A percentile compares a stretch with the other conserved stretches of the same genome.
Evolutionary conservation across 2,329 filamentous ascomycete species (phyloP).

Genomic region (Madurella fahalii): DNA sequence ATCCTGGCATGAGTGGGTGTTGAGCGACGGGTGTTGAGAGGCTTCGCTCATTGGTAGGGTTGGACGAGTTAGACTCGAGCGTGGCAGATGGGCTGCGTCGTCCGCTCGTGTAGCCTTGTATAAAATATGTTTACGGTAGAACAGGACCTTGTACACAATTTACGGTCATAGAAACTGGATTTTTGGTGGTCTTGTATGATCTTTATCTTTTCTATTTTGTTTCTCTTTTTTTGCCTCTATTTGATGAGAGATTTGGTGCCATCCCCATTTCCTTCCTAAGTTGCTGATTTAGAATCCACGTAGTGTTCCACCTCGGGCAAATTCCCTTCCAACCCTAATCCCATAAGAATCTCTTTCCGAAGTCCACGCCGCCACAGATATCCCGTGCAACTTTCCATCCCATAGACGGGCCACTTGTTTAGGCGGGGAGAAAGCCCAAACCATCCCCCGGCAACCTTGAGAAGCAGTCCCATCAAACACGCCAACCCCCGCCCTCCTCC

Average conservation of each 20-base stretch:
- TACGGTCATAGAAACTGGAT: neutral
- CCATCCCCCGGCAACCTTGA: no score
- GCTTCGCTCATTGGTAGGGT: neutral
- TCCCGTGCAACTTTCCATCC: no score
- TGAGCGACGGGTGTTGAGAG: neutral
- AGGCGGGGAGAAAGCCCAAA: neutral
- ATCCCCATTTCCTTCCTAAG: neutral
- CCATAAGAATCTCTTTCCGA: no score
- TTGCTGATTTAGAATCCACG: no score
- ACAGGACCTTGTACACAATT: constrained; percentile 1
- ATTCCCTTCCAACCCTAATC: neutral
- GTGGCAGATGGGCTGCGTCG: neutral
- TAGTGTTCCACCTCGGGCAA: no score
- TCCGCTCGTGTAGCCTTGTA: constrained; percentile 9
- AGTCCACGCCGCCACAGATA: no score
- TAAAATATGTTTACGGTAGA: constrained; percentile 10
- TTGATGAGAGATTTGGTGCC: neutral
- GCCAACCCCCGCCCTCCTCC: no score
- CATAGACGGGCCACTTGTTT: no score
- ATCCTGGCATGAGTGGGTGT: neutral
- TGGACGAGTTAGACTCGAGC: neutral
- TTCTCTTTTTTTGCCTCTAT: no score
- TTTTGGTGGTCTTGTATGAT: neutral
- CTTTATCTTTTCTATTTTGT: no score
- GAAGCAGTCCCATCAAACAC: no score